Base-by-base conservation (phyloP, 495 filamentous ascomycete species). In the Neurospora sp. region DNA sequence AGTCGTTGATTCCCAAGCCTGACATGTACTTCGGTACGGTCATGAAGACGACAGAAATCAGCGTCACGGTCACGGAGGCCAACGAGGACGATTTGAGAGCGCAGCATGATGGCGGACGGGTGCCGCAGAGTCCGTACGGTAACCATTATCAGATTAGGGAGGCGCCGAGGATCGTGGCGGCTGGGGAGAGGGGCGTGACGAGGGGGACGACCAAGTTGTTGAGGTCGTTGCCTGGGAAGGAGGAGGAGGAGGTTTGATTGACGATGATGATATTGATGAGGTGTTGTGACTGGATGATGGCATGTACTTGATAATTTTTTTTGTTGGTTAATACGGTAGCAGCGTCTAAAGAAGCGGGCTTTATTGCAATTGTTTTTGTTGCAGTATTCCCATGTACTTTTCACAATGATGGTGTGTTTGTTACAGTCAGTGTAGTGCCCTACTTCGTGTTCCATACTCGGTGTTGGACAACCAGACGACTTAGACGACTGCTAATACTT, bases 41-140 rank as follows among this genome's bases (percentile, higher is more conserved):
- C 17, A 68, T 79, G 44, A 79, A 77, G 76, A 80, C 79, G 1
- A 80, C 78, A 44, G 76, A 73, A n/a, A 76, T 80, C 45, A 40
- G 76, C 22, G 73, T 80, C 8, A 79, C 77, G 4, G 74, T 77
- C 12, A 71, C 74, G 2, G 12, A 65, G 1, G 74, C 70, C 10
- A 31, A 12, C 27, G 69, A 69, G 1, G 22, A 16, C 1, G 40
- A 41, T 0, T 6, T 44, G 2, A 5, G 41, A 20, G 70, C 70
- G 70, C 42, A 71, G 22, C 17, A 37, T 59, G 12, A 35, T 59
- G 20, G 70, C 14, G 22, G 48, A 27, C 8, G 70, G 16, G 22
- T 35, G 16, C 22, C 41, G 70, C 38, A 71, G n/a, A 61, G 31
- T 22, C 41, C 40, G 42, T n/a, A 17, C 3, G 48, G 20, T 45